Base-by-base conservation (phyloP, 176 grass and related monocot species). In the Avena eriantha region DNA sequence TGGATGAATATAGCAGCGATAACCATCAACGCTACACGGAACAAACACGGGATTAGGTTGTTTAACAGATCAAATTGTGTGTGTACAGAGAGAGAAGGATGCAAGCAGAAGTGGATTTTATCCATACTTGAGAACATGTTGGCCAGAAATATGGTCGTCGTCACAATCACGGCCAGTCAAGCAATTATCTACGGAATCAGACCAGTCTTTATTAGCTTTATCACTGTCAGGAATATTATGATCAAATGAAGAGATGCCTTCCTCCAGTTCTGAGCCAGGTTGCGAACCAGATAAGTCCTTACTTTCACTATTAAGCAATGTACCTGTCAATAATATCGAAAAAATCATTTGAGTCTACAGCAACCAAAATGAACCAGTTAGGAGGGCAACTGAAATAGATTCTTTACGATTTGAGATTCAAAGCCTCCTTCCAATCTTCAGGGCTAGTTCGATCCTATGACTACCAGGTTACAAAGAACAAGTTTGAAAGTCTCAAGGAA, bases 1-100 rank as follows among this genome's bases (percentile, higher is more conserved):
- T 41, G 92, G 94, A 83, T 99, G 94, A 68, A 96, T 51, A 87
- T 88, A 88, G 84, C 87, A 91, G 67, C 48, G 18, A 58, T 86
- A 82, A 87, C 87, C 90, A 89, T 85, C 60, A 48, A 88, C 49
- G 63, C 97, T 99, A 75, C 85, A 92, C 26, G 68, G 51, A 14
- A 19, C 47, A 88, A 61, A 85, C 26, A 84, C 0, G 1, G 50
- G 29, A 67, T 56, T 56, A 81, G 65, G 26, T 46, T 59, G 74
- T 76, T 74, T 47, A 51, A 67, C 48, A 16, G 17, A 68, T 81
- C 56, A 85, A 70, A 71, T 12, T 80, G 19, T 35, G 10, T 78
- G 46, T 14, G 26, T 64, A 16, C 31, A 78, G 81, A 66, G 34
- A 21, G 11, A 68, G 10, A 47, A 47, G 35, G 41, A 41, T 33